Base-by-base conservation (phyloP, 1,284 basidiomycete genomes). In the Pseudozyma thailandica region DNA sequence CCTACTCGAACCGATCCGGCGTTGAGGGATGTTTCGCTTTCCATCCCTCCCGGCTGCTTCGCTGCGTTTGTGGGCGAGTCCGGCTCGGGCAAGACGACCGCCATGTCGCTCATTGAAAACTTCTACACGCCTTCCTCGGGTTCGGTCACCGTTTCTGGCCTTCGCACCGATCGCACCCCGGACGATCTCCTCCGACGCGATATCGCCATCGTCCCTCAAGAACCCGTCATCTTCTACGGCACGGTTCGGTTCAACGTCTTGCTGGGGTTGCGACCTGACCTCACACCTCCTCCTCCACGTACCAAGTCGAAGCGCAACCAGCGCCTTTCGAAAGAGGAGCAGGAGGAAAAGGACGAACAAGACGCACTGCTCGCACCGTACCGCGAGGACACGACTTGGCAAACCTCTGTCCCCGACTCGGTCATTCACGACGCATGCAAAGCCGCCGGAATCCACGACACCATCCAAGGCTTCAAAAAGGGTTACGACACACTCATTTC, bases 101-200 rank as follows among this genome's bases (percentile, higher is more conserved):
- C 78, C 41, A 77, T 85, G 42, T 80, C 83, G 8, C 57, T 85
- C n/a, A 72, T 85, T 20, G 79, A 82, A 30, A 80, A 84, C 13
- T 85, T 85, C 56, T 86, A 86, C 74, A 83, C 94, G 76, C 89
- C 92, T 4, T 83, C 90, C 28, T 86, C 86, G 25, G 92, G 93
- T 72, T 50, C 85, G 18, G 86, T 94, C 49, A 86, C 96, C 3
- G 77, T 84, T 37, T 94, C 97, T 74, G 92, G 89, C 26, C 86
- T 91, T 85, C 92, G 92, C 90, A 98, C 95, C 0, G 89, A 98
- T 30, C 89, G 92, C 27, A 93, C 95, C 82, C 88, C 93, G 1
- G 78, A 82, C 31, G 43, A 60, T 18, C 68, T 82, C 44, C 26
- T 75, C 4, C 65, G 78, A 16, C 39, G 56, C 0, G 62, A 77